Evolutionary conservation across 441 rosid species (phyloP).

Genomic region (Oxalis stricta): DNA sequence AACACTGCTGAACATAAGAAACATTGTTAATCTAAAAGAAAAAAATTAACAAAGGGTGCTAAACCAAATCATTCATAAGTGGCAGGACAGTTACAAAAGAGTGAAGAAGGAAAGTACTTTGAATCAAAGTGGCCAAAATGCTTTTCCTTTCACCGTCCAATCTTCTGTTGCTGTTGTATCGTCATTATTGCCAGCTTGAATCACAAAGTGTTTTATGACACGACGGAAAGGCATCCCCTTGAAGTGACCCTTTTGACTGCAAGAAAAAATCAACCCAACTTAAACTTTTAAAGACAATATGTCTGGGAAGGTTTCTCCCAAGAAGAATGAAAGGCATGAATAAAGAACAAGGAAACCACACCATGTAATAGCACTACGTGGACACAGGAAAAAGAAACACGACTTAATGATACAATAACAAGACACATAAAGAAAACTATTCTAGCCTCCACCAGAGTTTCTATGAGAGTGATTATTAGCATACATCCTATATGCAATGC

Average conservation of each 20-base stretch:
- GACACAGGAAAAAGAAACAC: too few species aligned
- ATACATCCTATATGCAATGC: not conserved
- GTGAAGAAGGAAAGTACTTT: slow-evolving; percentile 12
- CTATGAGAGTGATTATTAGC: too few species aligned
- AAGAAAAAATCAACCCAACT: slow-evolving; percentile 9
- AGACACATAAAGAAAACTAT: too few species aligned
- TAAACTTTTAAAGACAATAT: too few species aligned
- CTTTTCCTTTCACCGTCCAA: slow-evolving; percentile 39
- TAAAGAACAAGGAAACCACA: too few species aligned
- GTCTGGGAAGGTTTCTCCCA: slow-evolving; percentile 7
- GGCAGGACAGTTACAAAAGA: not conserved
- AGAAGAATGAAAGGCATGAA: too few species aligned
- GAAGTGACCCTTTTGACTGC: slow-evolving; percentile 55
- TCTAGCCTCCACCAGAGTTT: too few species aligned
- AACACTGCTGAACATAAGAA: slow-evolving; percentile 20
- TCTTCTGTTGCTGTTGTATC: slow-evolving; percentile 29
- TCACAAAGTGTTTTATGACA: slow-evolving; percentile 44
- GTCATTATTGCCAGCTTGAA: slow-evolving; percentile 37
- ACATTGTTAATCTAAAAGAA: slow-evolving; percentile 1
- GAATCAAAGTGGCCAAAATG: slow-evolving; percentile 23
- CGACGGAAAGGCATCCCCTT: slow-evolving; percentile 41
- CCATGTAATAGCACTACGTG: not conserved
- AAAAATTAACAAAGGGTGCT: not conserved
- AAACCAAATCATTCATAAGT: not conserved
- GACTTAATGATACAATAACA: too few species aligned